Percentiles rank a stretch among this genome's conserved stretches.
phyloP scores from a whole-genome alignment of 306 rosid genomes.

The Fagus sylvatica region DNA sequence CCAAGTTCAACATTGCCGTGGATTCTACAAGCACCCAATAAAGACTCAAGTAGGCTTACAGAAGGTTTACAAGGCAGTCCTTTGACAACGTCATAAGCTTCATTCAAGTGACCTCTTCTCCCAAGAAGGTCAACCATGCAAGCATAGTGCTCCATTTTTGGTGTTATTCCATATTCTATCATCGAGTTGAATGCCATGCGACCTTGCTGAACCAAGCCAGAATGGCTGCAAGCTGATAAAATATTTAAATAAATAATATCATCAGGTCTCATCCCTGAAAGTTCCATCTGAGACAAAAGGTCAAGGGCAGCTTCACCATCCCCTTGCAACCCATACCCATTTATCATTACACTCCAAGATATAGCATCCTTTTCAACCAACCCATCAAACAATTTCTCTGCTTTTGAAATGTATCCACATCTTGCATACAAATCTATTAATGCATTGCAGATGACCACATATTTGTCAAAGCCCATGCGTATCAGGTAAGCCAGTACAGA shows the following conservation, averaged over 20 bases:
- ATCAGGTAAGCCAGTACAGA: conserved; percentile 15
- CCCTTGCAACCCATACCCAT: conserved; percentile 35
- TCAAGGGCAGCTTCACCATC: conserved; percentile 36
- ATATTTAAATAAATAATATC: conserved; percentile 20
- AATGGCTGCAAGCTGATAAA: conserved; percentile 42
- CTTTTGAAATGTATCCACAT: conserved; percentile 28
- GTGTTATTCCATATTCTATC: conserved; percentile 20
- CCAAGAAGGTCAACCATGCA: conserved; percentile 43
- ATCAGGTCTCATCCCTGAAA: conserved; percentile 21
- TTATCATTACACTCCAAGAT: conserved; percentile 40
- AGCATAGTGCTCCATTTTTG: conserved; percentile 30
- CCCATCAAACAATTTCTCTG: conserved; percentile 32
- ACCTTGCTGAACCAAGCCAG: conserved; percentile 35
- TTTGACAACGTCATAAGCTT: conserved; percentile 30
- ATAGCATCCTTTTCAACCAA: conserved; percentile 21
- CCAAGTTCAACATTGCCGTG: conserved; percentile 32
- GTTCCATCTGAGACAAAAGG: conserved; percentile 35
- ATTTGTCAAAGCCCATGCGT: conserved; percentile 28
- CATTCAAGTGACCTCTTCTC: conserved; percentile 32
- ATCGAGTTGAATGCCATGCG: conserved; percentile 25
- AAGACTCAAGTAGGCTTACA: conserved; percentile 27
- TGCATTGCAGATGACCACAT: conserved; percentile 23
- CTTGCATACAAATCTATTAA: conserved; percentile 34
- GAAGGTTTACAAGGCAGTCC: conserved; percentile 27
- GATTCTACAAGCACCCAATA: conserved; percentile 36